A percentile compares a stretch with the other conserved stretches of the same genome.
phyloP scores from a whole-genome alignment of 2,329 filamentous ascomycete species.

The Colletotrichum chlorophyti region DNA sequence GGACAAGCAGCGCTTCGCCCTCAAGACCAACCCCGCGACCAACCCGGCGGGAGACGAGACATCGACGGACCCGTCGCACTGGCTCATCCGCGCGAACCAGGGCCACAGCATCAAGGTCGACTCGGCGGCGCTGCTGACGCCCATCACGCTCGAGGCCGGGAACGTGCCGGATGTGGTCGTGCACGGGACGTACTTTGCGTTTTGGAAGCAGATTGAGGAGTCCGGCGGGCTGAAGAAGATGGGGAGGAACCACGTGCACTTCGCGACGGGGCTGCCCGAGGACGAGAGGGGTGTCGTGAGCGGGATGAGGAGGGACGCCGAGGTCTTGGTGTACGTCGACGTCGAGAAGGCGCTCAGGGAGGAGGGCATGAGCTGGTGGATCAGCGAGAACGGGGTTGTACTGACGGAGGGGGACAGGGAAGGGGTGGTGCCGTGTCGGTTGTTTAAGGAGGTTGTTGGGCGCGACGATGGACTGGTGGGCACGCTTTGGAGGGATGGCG shows the following conservation, averaged over 20 bases:
- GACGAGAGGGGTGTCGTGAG: constrained; percentile 65
- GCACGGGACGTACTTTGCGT: constrained; percentile 87
- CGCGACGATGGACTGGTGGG: constrained; percentile 57
- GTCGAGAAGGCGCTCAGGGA: constrained; percentile 69
- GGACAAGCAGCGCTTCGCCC: constrained; percentile 89
- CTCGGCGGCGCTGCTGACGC: constrained; percentile 72
- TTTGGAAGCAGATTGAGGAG: constrained; percentile 78
- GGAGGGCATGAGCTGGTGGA: constrained; percentile 72
- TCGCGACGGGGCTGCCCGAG: constrained; percentile 74
- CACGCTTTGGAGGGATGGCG: constrained; percentile 74
- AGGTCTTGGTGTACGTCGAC: constrained; percentile 81
- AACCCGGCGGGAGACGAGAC: constrained; percentile 36
- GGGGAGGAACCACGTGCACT: constrained; percentile 89
- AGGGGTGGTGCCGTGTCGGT: constrained; percentile 69
- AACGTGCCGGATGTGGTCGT: constrained; percentile 74
- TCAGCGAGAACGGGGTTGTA: constrained; percentile 80
- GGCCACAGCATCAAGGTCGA: constrained; percentile 85
- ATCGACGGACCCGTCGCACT: constrained; percentile 65
- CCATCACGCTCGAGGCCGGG: constrained; percentile 64
- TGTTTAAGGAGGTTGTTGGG: constrained; percentile 75
- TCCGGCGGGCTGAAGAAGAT: constrained; percentile 81
- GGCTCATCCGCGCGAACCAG: constrained; percentile 93
- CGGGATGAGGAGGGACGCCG: constrained; percentile 80
- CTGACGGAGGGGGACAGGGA: constrained; percentile 66
- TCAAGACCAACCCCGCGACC: constrained; percentile 62